Evolutionary conservation across 2,329 filamentous ascomycete species (phyloP), one percentile per base, ranked within the genome.

Genomic region (Fusarium mexicanum): DNA sequence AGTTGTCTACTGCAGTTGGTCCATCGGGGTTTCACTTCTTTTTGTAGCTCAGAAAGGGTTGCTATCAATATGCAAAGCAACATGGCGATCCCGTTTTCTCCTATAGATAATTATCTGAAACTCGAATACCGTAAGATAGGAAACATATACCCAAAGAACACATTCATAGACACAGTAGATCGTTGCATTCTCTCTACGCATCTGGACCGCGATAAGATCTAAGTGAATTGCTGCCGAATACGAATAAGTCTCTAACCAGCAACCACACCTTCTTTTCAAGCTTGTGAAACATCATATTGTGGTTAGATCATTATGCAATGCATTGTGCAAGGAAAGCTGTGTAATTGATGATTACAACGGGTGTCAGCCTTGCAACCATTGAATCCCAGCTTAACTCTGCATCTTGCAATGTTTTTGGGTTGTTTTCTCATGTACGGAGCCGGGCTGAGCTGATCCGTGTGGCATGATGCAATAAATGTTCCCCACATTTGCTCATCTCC

Each of bases 391-490:
- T 61, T 18, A 31, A 41, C 47, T 33, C 38, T 37, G 33, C 60
- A 67, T 54, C 26, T 64, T 13, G 44, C 40, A 71, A 37, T 61
- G 47, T 26, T n/a, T 50, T 58, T 60, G 67, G 54, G 24, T 41
- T 31, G 29, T 40, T 60, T 65, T 69, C 31, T 60, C 26, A 58
- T 73, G 67, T 65, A 59, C 40, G 43, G 33, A 48, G 43, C 60
- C 73, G 59, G 48, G 61, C 37, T 64, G 58, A 47, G 64, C 51
- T 64, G 58, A 57, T 69, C 38, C 67, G 66, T 67, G 69, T 78
- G 74, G 78, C 75, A 71, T 74, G 73, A 79, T 79, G 63, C 67
- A 54, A 67, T 69, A 64, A 51, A 60, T 29, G 60, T 61, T 74
- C 71, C 61, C 76, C 76, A 78, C 76, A 74, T 78, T 55, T 70